These are phyloP conservation scores for Coemansia sp. DNA, from an alignment of 192 early-diverging fungal genomes.

Conservation along the genomic window DNA sequence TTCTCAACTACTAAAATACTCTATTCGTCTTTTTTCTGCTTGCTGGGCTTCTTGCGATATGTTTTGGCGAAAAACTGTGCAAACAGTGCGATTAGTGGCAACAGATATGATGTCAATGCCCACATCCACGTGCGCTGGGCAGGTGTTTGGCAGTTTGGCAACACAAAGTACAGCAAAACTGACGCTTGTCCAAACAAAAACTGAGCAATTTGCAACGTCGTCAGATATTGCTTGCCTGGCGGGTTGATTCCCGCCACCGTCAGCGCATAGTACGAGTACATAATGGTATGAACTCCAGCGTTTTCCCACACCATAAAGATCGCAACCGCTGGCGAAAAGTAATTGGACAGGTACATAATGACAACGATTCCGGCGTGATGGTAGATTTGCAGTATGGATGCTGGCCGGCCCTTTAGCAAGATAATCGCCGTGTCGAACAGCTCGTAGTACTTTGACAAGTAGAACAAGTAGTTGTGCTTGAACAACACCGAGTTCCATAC, in stretches of 20 bases:
- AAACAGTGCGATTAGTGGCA: slow-evolving; percentile 79
- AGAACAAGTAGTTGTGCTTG: slow-evolving; percentile 74
- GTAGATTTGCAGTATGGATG: slow-evolving; percentile 79
- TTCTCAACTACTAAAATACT: neutral
- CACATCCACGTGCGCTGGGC: slow-evolving; percentile 59
- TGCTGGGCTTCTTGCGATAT: slow-evolving; percentile 43
- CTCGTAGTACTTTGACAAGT: slow-evolving; percentile 83
- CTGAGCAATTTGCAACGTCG: slow-evolving; percentile 80
- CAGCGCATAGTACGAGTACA: slow-evolving; percentile 81
- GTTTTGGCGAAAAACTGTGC: slow-evolving; percentile 73
- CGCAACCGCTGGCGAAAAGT: slow-evolving; percentile 65
- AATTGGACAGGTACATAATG: slow-evolving; percentile 73
- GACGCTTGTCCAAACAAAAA: slow-evolving; percentile 72
- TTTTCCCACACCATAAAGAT: slow-evolving; percentile 81
- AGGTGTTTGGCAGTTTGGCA: slow-evolving; percentile 59
- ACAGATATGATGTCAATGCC: slow-evolving; percentile 67
- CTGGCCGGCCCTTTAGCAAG: slow-evolving; percentile 65
- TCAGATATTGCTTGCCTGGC: slow-evolving; percentile 79
- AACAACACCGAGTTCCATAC: slow-evolving; percentile 57
- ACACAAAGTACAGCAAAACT: slow-evolving; percentile 66
- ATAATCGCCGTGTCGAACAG: slow-evolving; percentile 80
- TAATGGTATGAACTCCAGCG: slow-evolving; percentile 84
- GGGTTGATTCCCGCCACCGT: slow-evolving; percentile 70
- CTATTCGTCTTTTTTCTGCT: no score
- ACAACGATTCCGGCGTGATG: slow-evolving; percentile 84